Conservation (phyloP, 116 monocot genomes). For the Papilionanthe hybrid region DNA sequence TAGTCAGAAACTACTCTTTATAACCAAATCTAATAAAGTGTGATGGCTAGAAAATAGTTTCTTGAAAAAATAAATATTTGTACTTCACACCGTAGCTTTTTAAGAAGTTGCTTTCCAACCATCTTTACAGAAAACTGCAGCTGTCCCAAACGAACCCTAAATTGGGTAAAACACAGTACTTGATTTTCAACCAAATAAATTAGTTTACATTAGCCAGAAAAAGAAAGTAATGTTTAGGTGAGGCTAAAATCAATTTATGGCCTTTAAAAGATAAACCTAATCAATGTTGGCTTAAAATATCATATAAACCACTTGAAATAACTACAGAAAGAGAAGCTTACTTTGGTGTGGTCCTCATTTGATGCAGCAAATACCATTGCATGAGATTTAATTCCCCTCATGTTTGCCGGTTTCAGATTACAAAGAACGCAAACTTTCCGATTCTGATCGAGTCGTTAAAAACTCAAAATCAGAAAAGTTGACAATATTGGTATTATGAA, state of each 20-base stretch:
- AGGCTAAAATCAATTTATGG: background rate
- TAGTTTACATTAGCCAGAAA: background rate
- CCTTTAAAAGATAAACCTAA: background rate
- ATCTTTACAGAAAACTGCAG: too few species aligned
- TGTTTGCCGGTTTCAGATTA: constrained; percentile 90
- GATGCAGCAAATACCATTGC: constrained; percentile 96
- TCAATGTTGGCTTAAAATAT: background rate
- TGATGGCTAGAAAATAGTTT: too few species aligned
- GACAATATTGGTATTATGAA: background rate
- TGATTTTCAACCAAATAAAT: too few species aligned
- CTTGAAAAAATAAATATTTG: too few species aligned
- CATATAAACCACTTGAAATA: background rate
- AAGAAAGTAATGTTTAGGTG: background rate
- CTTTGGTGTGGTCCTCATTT: constrained; percentile 62
- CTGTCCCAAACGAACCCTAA: too few species aligned
- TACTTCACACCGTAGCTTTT: too few species aligned
- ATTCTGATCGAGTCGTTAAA: constrained; percentile 37
- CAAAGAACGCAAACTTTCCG: constrained; percentile 94
- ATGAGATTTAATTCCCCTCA: constrained; percentile 96
- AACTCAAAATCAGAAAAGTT: constrained; percentile 5
- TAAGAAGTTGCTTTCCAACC: too few species aligned
- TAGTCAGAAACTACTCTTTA: too few species aligned
- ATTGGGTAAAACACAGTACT: too few species aligned
- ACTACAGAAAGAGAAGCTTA: constrained; percentile 23
- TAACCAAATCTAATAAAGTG: too few species aligned